Evolutionary conservation across 2,329 filamentous ascomycete genomes (phyloP).

Genomic region (Helminthosporium solani): DNA sequence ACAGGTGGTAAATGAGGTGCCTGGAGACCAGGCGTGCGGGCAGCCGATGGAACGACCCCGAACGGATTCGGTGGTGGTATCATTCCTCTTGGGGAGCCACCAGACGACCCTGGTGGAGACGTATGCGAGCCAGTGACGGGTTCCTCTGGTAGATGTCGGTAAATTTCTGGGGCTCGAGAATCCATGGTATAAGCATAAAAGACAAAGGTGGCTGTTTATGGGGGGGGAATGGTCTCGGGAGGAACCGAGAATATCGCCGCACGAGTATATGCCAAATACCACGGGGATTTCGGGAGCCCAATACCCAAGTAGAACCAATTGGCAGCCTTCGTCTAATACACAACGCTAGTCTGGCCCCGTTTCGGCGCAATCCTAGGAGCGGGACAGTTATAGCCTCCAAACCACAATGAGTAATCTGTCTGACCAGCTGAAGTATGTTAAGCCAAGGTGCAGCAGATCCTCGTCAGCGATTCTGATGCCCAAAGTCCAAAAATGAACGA

Average conservation of each 20-base stretch:
- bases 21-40: slow-evolving; percentile 28
- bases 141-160: slow-evolving; percentile 15
- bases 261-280: slow-evolving; percentile 25
- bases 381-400: slow-evolving; percentile 12
- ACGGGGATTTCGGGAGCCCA: slow-evolving; percentile 22
- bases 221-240: slow-evolving; percentile 34
- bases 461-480: slow-evolving; percentile 20
- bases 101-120: slow-evolving; percentile 36
- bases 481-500: slow-evolving; percentile 21
- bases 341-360: slow-evolving; percentile 22
- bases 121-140: slow-evolving; percentile 24
- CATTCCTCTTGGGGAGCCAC: slow-evolving; percentile 35
- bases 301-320: slow-evolving; percentile 27
- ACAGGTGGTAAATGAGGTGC: slow-evolving; percentile 31
- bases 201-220: slow-evolving; percentile 22
- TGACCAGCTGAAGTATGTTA: slow-evolving; percentile 29
- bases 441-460: slow-evolving; percentile 25
- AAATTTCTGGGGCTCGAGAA: slow-evolving; percentile 13
- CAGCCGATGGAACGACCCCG: slow-evolving; percentile 22
- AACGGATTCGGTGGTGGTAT: slow-evolving; percentile 39
- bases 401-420: slow-evolving; percentile 18
- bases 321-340: slow-evolving; percentile 22
- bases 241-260: slow-evolving; percentile 35
- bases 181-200: slow-evolving; percentile 16
- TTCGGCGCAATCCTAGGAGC: slow-evolving; percentile 11